These are phyloP conservation scores for Zasmidium citrigriseum DNA, from an alignment of 2,329 filamentous ascomycete species.

Conservation along the genomic window DNA sequence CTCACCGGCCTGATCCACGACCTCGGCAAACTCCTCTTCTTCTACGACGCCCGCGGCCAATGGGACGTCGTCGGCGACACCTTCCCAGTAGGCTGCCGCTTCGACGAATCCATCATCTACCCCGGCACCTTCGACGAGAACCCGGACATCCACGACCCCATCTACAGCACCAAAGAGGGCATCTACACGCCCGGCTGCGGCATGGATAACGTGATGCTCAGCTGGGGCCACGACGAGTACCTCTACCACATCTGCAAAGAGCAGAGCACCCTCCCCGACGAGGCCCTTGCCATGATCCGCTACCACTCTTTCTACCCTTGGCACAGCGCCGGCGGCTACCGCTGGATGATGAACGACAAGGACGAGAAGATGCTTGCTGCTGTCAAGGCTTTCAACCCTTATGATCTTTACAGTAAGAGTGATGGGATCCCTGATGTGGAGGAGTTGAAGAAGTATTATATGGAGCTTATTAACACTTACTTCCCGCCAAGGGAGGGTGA, in stretches of 20 bases:
- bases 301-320: constrained; percentile 94
- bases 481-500: constrained; percentile 40
- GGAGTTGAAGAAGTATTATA: constrained; percentile 76
- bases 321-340: constrained; percentile 80
- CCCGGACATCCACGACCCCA: constrained; percentile 68
- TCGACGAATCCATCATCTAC: constrained; percentile 77
- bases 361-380: constrained; percentile 78
- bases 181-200: constrained; percentile 81
- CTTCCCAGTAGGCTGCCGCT: constrained; percentile 75
- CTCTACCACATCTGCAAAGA: constrained; percentile 84
- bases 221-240: constrained; percentile 88
- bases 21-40: constrained; percentile 76
- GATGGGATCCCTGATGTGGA: constrained; percentile 76
- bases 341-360: constrained; percentile 78
- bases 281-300: constrained; percentile 88
- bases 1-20: constrained; percentile 76
- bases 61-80: constrained; percentile 93
- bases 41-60: constrained; percentile 80
- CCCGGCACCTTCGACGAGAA: constrained; percentile 75
- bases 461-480: constrained; percentile 72
- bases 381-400: constrained; percentile 85
- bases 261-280: constrained; percentile 74
- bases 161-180: constrained; percentile 75
- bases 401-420: constrained; percentile 89
- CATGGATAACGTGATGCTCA: constrained; percentile 84